Conservation (phyloP, 768 basidiomycete species). For the Tulasnella sp. region DNA sequence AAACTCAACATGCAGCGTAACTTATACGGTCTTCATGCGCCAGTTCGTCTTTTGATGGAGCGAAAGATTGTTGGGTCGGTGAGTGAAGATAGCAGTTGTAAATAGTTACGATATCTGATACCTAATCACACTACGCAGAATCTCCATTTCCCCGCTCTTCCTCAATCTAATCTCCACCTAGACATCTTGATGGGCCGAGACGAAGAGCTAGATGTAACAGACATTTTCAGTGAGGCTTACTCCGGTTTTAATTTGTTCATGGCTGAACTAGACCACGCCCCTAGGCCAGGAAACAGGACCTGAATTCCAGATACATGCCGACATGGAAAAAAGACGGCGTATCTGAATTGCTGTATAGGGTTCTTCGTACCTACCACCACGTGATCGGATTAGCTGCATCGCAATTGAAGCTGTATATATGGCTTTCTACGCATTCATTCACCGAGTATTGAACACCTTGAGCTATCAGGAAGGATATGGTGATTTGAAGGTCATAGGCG, state of each 20-base stretch:
- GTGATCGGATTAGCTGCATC: too few relatives aligned
- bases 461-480: too few relatives aligned
- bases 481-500: too few relatives aligned
- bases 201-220: conserved; percentile 61
- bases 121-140: conserved; percentile 32
- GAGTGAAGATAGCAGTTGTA: conserved; percentile 24
- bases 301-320: conserved; percentile 45
- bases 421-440: too few relatives aligned
- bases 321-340: conserved; percentile 51
- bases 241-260: not conserved
- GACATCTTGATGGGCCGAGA: conserved; percentile 93
- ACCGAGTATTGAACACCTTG: too few relatives aligned
- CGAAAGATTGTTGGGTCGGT: conserved; percentile 72
- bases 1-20: conserved; percentile 76
- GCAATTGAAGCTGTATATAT: too few relatives aligned
- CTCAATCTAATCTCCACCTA: conserved; percentile 67
- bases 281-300: conserved; percentile 43
- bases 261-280: conserved; percentile 8
- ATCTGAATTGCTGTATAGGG: conserved; percentile 26
- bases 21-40: conserved; percentile 75
- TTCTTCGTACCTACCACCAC: too few relatives aligned
- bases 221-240: conserved; percentile 57
- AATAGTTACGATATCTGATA: not conserved
- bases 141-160: conserved; percentile 50
- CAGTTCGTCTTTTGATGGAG: conserved; percentile 88